Evolutionary conservation across 345 rosid genomes (phyloP), one percentile per base, ranked within the genome.

Genomic region (Syzygium grande): DNA sequence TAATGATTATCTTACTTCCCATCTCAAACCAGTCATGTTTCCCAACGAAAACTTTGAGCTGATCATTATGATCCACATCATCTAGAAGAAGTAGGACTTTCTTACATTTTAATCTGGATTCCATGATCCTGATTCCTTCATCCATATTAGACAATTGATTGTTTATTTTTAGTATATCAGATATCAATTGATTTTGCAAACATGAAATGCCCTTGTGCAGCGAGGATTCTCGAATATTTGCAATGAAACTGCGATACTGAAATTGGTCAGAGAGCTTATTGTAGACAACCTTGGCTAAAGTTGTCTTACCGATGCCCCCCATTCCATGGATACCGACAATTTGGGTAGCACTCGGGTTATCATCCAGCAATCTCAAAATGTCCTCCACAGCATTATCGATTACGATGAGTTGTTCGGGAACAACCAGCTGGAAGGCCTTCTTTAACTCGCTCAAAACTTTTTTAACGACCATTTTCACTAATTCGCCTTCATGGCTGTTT

Each of bases 21-120:
- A 22, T 7, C 34, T 7, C 59, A 49, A 87, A 83, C 68, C 86
- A 38, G 11, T 58, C 51, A 5, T 10, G 15, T 25, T 83, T 51
- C 2, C 88, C 58, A 6, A 83, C 56, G 13, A 87, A 61, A 16
- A 15, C 49, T 7, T 83, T 34, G 9, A 87, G 11, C 6, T 83
- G 86, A 12, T 43, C 22, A 1, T 30, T 29, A 6, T 21, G 1
- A 25, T 55, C 51, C 4, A 87, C 88, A n/a, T 87, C 88, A 43
- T 87, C 88, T 43, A 87, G 88, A 30, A 87, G 68, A 58, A 83
- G 6, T 6, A 80, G 65, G 19, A 87, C 86, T 51, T 87, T 87
- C 78, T 80, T 68, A 19, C 14, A 7, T 13, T 34, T 27, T 22
- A 80, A 83, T 5, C 55, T 83, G 3, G 22, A 2, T 29, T 16